A percentile compares a stretch with the other conserved stretches of the same genome.
phyloP scores from a whole-genome alignment of 805 yeast genomes.

The Pichia membranifaciens region DNA sequence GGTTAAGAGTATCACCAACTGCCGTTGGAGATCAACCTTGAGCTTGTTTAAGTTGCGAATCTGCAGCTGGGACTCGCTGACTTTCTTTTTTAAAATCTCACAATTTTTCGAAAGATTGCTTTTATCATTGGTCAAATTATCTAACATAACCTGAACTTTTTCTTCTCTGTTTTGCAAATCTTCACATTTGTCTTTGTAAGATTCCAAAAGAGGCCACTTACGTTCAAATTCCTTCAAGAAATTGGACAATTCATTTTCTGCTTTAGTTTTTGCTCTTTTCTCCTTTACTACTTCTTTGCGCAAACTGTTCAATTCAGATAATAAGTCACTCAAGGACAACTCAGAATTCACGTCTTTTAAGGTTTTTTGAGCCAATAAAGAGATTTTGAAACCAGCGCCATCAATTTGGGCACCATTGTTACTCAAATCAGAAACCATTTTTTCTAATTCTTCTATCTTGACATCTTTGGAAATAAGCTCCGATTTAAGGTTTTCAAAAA shows the following conservation, averaged over 20 bases:
- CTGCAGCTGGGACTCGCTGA: slow-evolving; percentile 42
- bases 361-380: slow-evolving; percentile 47
- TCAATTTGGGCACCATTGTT: slow-evolving; percentile 13
- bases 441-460: slow-evolving; percentile 39
- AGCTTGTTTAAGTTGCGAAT: slow-evolving; percentile 46
- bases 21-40: slow-evolving; percentile 71
- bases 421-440: slow-evolving; percentile 37
- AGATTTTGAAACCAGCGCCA: slow-evolving; percentile 11
- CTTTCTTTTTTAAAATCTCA: slow-evolving; percentile 25
- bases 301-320: slow-evolving; percentile 56
- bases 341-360: slow-evolving; percentile 37
- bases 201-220: slow-evolving; percentile 69
- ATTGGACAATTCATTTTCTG: slow-evolving; percentile 64
- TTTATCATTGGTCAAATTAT: slow-evolving; percentile 44
- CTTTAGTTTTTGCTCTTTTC: slow-evolving; percentile 59
- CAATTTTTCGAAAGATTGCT: slow-evolving; percentile 17
- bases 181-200: slow-evolving; percentile 55
- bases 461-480: slow-evolving; percentile 33
- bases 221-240: slow-evolving; percentile 73
- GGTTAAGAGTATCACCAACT: slow-evolving; percentile 67
- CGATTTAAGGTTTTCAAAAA: slow-evolving; percentile 32
- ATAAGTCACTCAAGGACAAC: slow-evolving; percentile 59
- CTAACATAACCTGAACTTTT: slow-evolving; percentile 50
- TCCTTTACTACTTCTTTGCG: slow-evolving; percentile 66
- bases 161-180: slow-evolving; percentile 50